Evolutionary conservation across 768 basidiomycete genomes (phyloP).

Genomic region (Mycena belliarum): DNA sequence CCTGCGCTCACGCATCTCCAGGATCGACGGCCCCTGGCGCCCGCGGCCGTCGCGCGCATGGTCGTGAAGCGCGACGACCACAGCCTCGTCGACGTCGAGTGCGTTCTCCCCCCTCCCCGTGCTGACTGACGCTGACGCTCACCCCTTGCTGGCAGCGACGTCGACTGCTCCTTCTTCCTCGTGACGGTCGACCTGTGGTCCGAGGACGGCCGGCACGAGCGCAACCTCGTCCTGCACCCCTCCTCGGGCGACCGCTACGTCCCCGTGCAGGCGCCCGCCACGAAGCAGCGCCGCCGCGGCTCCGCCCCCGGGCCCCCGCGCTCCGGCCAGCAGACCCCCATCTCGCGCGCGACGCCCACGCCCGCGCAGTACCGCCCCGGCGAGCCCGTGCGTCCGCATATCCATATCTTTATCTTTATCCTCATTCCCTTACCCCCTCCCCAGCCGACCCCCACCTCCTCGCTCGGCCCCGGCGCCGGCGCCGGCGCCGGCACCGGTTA

Average conservation of each 20-base stretch:
- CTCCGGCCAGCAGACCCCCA: slow-evolving; percentile 48
- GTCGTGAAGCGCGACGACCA: slow-evolving; percentile 69
- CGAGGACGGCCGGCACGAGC: slow-evolving; percentile 75
- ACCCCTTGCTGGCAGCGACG: slow-evolving; percentile 69
- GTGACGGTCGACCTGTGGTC: slow-evolving; percentile 95
- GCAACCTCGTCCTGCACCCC: slow-evolving; percentile 88
- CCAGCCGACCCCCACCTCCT: too few species aligned
- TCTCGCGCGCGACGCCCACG: slow-evolving; percentile 48
- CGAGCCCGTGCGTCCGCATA: slow-evolving; percentile 43
- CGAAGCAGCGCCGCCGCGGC: slow-evolving; percentile 45
- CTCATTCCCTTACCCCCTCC: too few species aligned
- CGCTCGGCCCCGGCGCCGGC: too few species aligned
- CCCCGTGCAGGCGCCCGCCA: slow-evolving; percentile 46
- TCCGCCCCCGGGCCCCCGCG: slow-evolving; percentile 33
- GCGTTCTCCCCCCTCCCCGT: slow-evolving; percentile 1
- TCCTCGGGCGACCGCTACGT: slow-evolving; percentile 76
- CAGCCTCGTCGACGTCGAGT: slow-evolving; percentile 75
- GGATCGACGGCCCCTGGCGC: slow-evolving; percentile 92
- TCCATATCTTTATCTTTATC: too few species aligned
- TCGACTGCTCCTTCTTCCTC: slow-evolving; percentile 86
- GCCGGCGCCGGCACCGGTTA: slow-evolving; percentile 42
- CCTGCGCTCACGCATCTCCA: slow-evolving; percentile 34
- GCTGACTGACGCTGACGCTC: slow-evolving; percentile 14
- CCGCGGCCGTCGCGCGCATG: slow-evolving; percentile 88
- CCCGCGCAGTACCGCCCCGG: slow-evolving; percentile 45